phyloP scores from a whole-genome alignment of 1,284 basidiomycete species.

The Melampsora larici-populina region DNA sequence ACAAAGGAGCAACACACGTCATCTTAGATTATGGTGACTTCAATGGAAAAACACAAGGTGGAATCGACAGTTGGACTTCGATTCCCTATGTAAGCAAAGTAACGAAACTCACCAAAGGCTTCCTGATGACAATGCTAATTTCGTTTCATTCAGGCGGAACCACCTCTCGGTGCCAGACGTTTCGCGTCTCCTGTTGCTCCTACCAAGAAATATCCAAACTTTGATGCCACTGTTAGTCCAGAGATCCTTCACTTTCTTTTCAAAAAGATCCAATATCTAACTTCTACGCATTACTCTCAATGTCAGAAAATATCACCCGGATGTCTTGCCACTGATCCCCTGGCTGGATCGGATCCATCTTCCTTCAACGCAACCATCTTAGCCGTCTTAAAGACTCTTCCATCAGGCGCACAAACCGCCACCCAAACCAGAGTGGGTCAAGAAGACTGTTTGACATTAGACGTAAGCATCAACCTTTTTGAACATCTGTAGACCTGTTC shows the following conservation, averaged over 20 bases:
- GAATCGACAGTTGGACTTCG: too few relatives aligned
- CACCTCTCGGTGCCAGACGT: too few relatives aligned
- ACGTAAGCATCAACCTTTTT: not conserved
- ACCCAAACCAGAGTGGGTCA: not conserved
- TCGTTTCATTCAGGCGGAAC: not conserved
- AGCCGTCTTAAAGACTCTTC: too few relatives aligned
- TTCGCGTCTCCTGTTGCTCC: not conserved
- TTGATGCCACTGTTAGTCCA: not conserved
- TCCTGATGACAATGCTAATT: too few relatives aligned
- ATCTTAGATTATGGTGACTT: too few relatives aligned
- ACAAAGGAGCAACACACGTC: too few relatives aligned
- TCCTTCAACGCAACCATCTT: not conserved
- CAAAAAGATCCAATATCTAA: not conserved
- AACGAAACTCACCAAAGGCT: too few relatives aligned
- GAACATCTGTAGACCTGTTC: too few relatives aligned
- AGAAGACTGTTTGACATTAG: slow-evolving; percentile 3
- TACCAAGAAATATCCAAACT: not conserved
- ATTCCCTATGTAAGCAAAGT: too few relatives aligned
- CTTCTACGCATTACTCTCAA: not conserved
- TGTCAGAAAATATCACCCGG: not conserved
- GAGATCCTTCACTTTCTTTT: not conserved
- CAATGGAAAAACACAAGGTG: too few relatives aligned
- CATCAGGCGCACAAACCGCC: not conserved
- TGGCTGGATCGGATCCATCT: not conserved
- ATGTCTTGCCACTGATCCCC: not conserved